Base-by-base conservation (phyloP, 2,329 filamentous ascomycete species). In the Emergomyces pasteurianus region DNA sequence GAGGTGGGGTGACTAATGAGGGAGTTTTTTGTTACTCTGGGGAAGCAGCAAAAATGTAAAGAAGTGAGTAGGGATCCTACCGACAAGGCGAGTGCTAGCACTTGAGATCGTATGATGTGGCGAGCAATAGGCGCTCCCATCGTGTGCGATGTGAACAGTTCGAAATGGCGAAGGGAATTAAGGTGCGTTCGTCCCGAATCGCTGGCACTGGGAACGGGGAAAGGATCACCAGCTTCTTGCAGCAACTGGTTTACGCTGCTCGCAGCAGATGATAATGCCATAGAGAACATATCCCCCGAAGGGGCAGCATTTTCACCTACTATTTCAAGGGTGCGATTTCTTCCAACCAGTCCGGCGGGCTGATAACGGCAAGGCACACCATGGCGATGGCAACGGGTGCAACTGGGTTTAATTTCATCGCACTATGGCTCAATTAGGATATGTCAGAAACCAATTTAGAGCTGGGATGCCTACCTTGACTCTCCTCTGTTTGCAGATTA, bases 341-440 rank as follows among this genome's bases (percentile, higher is more conserved):
- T 46, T 36, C 42, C 55, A 42, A 21, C 38, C 50, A 7, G 42
- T 18, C 38, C 36, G 28, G 23, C 16, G n/a, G 65, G 28, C 1
- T 57, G 16, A 58, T 71, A 72, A 34, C 18, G 50, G 55, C 70
- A 72, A n/a, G 59, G 3, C 7, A 65, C 58, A 1, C 67, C 67
- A 28, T 64, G 63, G n/a, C 61, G 65, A 28, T 67, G 58, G 28
- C 70, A 72, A 58, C 66, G 63, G 26, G 52, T 49, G 31, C 70
- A 72, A 46, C 40, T n/a, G 3, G 70, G 70, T 55, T 64, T 69
- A 6, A 60, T 57, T 59, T 72, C 70, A 46, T 72, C 70, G 61
- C 70, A 72, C 70, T 72, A 8, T 21, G 31, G 18, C 12, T 31
- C 52, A n/a, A 34, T 62, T 52, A 21, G 34, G 18, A 26, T 46